These are phyloP conservation scores for Cladophialophora immunda DNA, from an alignment of 2,329 filamentous ascomycete genomes.

Conservation along the genomic window DNA sequence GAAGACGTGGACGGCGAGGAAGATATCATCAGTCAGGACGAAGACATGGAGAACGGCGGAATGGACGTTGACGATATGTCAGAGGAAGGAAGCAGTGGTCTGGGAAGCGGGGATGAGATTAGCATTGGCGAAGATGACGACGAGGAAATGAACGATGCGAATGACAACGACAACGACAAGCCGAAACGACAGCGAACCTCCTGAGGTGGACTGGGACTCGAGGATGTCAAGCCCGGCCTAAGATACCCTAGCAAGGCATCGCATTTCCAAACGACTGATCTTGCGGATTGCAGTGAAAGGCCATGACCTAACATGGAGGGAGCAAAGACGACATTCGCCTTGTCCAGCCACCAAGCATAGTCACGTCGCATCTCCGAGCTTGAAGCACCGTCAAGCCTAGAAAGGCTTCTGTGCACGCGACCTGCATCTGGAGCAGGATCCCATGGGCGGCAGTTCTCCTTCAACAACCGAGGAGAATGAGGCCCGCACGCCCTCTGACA, in stretches of 20 bases:
- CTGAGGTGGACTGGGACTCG: slow-evolving; percentile 14
- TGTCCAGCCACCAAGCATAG: background rate
- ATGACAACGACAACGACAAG: slow-evolving; percentile 34
- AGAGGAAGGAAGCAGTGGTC: slow-evolving; percentile 29
- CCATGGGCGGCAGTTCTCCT: background rate
- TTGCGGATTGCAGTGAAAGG: background rate
- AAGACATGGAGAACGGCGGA: slow-evolving; percentile 38
- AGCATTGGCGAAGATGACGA: slow-evolving; percentile 41
- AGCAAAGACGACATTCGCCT: background rate
- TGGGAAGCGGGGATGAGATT: slow-evolving; percentile 39
- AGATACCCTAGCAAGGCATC: background rate
- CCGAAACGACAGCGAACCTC: slow-evolving; percentile 39
- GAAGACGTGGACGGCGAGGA: slow-evolving; percentile 36
- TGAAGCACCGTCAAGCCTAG: background rate
- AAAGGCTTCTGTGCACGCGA: background rate
- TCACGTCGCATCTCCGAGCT: background rate
- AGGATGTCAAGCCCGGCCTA: background rate
- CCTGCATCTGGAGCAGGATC: background rate
- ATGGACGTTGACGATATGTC: slow-evolving; percentile 53
- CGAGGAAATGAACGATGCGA: slow-evolving; percentile 36
- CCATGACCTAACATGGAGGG: no score
- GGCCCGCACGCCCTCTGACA: background rate
- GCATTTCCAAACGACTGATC: background rate
- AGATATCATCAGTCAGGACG: slow-evolving; percentile 38
- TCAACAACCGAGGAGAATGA: background rate